These are phyloP conservation scores for Hypomyces perniciosus DNA, from an alignment of 2,329 filamentous ascomycete genomes.

Conservation along the genomic window DNA sequence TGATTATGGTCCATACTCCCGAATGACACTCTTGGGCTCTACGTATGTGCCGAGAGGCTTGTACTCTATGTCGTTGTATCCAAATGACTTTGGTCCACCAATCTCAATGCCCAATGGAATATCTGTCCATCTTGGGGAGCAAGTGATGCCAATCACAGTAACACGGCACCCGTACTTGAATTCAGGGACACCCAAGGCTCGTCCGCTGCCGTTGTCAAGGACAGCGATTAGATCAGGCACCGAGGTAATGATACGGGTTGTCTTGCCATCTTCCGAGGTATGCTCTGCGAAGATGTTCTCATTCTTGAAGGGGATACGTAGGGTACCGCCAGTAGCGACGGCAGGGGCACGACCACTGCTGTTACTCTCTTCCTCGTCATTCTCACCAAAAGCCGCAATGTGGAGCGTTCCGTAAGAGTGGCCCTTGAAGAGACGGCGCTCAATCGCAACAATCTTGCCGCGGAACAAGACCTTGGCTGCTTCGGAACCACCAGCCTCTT, in stretches of 20 bases:
- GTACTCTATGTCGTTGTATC: conserved; percentile 38
- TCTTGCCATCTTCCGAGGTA: conserved; percentile 14
- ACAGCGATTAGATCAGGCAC: conserved; percentile 38
- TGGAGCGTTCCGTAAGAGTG: conserved; percentile 33
- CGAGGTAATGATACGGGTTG: conserved; percentile 24
- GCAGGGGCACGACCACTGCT: conserved; percentile 16
- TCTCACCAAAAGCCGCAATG: conserved; percentile 34
- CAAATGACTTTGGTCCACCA: conserved; percentile 35
- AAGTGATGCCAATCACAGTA: conserved; percentile 47
- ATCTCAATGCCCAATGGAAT: conserved; percentile 42
- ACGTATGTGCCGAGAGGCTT: conserved; percentile 45
- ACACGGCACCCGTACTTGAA: conserved; percentile 26
- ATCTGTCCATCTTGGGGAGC: conserved; percentile 48
- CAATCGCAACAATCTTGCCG: conserved; percentile 23
- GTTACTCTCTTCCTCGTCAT: conserved; percentile 27
- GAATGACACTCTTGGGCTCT: conserved; percentile 48
- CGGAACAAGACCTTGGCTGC: conserved; percentile 20
- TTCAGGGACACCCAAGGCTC: conserved; percentile 33
- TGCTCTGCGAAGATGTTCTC: conserved; percentile 44
- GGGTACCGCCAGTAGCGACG: conserved; percentile 1
- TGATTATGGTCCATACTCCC: conserved; percentile 12
- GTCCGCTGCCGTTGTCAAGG: conserved; percentile 31
- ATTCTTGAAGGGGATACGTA: conserved; percentile 52
- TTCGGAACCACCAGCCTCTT: conserved; percentile 31
- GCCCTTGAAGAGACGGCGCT: conserved; percentile 40